Evolutionary conservation across 1,139 yeast genomes (phyloP).

Genomic region (Yamadazyma trypodendri): DNA sequence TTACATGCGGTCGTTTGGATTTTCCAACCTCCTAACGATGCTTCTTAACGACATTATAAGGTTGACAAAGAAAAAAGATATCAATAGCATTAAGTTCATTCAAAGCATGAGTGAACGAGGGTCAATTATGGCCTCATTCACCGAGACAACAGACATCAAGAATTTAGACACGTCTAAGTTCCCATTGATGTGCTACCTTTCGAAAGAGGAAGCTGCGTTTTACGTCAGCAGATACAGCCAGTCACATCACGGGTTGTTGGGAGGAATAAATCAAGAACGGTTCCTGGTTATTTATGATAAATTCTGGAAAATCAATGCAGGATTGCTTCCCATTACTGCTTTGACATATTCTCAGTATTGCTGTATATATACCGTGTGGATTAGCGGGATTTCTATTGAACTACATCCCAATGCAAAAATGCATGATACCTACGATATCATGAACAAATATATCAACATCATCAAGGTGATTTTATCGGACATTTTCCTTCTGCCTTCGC

Average conservation of each 20-base stretch:
- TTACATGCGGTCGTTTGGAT: constrained; percentile 17
- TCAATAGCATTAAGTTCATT: constrained; percentile 11
- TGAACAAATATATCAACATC: constrained; percentile 15
- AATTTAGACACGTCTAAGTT: constrained; percentile 5
- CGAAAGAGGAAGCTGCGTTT: constrained; percentile 11
- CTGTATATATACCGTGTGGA: constrained; percentile 13
- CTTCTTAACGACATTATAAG: constrained; percentile 12
- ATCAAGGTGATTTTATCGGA: constrained; percentile 39
- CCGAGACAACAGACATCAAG: constrained; percentile 7
- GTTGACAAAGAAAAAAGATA: constrained; percentile 8
- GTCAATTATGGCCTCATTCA: constrained; percentile 11
- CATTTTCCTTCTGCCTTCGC: constrained; percentile 38
- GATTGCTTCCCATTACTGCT: constrained; percentile 17
- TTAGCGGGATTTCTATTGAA: constrained; percentile 12
- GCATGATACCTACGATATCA: constrained; percentile 15
- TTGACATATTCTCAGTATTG: constrained; percentile 11
- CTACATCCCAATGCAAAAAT: constrained; percentile 6
- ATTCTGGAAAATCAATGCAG: constrained; percentile 21
- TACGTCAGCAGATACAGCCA: constrained; percentile 9
- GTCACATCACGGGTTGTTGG: constrained; percentile 4
- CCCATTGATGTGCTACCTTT: constrained; percentile 26
- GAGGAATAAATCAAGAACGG: constrained; percentile 26
- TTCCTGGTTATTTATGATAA: constrained; percentile 20
- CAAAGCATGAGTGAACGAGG: constrained; percentile 12
- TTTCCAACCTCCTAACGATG: constrained; percentile 10